Base-by-base conservation (phyloP, 2,329 filamentous ascomycete species). In the Helotiales sp. region DNA sequence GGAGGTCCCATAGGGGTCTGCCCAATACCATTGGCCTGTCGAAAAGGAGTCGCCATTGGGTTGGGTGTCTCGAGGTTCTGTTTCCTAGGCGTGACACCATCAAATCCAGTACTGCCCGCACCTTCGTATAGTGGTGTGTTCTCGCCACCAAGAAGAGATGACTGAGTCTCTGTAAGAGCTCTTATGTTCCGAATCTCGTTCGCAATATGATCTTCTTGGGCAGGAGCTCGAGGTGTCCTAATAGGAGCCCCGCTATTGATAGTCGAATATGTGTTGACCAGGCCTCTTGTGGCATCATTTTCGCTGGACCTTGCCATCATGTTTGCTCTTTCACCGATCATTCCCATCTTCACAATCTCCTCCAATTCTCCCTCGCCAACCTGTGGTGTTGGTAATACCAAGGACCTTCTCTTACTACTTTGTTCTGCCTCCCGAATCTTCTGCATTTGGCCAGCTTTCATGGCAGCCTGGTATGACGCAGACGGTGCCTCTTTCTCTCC, bases 331-430 rank as follows among this genome's bases (percentile, higher is more conserved):
- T 97, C 92, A 34, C 93, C 95, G 59, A 92, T 85, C 83, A 96
- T 90, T 44, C 95, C 93, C 92, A 98, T 96, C 79, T 99, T 99
- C 63, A 99, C 91, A 69, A 99, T 98, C 65, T 97, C 93, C 70
- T 99, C 95, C 58, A 99, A 79, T 75, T 99, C 95, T 42, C 86
- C 83, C 69, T 99, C 95, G 72, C 90, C 88, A 67, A 99, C 91
- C 75, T 99, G 95, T 8, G 95, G 95, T 24, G 90, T 80, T 8
- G 95, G 95, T 25, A 99, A 78, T 46, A 88, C 86, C n/a, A 99
- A 79, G 6, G 88, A 78, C 57, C 91, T 85, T 57, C 95, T 85
- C 76, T 96, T 98, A 79, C 91, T 97, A 76, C 91, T 96, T 74
- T 96, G 93, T 74, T 99, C 95, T 1, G 95, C 95, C 76, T 99